Base-by-base conservation (phyloP, 1,284 basidiomycete species). In the Marasmius tenuissimus region DNA sequence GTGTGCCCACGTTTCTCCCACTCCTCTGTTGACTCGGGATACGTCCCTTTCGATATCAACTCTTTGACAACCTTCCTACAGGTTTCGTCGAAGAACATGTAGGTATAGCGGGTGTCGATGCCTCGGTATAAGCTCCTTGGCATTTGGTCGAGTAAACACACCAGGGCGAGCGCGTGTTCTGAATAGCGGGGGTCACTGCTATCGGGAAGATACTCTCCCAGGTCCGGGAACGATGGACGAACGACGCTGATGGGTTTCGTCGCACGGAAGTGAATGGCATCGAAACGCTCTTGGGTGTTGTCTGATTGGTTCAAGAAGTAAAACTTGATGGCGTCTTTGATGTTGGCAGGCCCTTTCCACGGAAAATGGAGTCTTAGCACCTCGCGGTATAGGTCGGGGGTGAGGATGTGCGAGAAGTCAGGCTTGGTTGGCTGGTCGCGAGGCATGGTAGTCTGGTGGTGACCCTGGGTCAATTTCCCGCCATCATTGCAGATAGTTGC, bases 331-430 rank as follows among this genome's bases (percentile, higher is more conserved):
- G 59, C 59, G 35, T 37, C 59, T 18, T 54, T 47, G 14, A 63
- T 50, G 42, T 65, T 62, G 16, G 63, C 37, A 3, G 49, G 34
- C 3, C 60, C 62, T 4, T 63, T 54, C 62, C 62, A 65, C 11
- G 64, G 62, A 49, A 63, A 65, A 11, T 57, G 35, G 33, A 63
- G 27, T 14, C 59, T 54, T 16, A 59, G 49, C 20, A 61, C 34
- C 12, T 47, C n/a, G 8, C 40, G 9, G 40, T 58, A 58, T 10
- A 65, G 45, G 5, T 62, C 37, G 22, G 64, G 62, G 8, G 59
- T 63, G 9, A 65, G 52, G 48, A 63, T 63, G 22, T 61, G 57
- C 12, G 64, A 60, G 27, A 65, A 56, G 45, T 65, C 61, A 9
- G 52, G 58, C 11, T 27, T 52, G 33, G 45, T 14, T 16, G 49